Percentiles rank a stretch among this genome's conserved stretches.
Evolutionary conservation across 75 land plant species (phyloP).

Genomic region (Cupressus sempervirens): DNA sequence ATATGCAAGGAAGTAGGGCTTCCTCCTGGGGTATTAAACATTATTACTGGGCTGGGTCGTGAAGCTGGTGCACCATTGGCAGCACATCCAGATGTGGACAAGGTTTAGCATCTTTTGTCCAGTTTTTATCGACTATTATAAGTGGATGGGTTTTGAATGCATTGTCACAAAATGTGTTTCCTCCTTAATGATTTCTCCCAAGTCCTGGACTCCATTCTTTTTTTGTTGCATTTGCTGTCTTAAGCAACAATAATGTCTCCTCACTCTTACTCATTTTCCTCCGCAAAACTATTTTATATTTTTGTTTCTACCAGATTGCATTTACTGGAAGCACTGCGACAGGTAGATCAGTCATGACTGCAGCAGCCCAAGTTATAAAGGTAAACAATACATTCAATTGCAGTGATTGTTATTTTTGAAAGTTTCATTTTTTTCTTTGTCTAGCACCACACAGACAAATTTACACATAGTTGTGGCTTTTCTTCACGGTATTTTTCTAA

Average conservation of each 20-base stretch:
- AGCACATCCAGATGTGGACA: conserved; percentile 84
- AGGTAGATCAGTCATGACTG: conserved; percentile 85
- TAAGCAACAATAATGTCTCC: neutral
- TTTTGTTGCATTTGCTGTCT: conserved; percentile 1
- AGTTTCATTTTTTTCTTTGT: neutral
- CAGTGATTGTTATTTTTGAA: neutral
- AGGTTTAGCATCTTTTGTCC: conserved; percentile 43
- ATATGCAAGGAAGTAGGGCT: conserved; percentile 85
- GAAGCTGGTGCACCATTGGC: conserved; percentile 98
- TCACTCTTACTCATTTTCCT: neutral
- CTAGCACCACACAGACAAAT: neutral
- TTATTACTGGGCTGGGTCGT: conserved; percentile 85
- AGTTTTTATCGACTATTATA: neutral
- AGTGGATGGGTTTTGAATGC: neutral
- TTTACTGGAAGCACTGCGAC: conserved; percentile 95
- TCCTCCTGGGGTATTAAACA: conserved; percentile 92
- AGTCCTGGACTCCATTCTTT: neutral
- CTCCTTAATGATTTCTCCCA: neutral
- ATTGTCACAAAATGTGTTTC: neutral
- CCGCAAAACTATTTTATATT: neutral
- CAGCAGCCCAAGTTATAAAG: conserved; percentile 91
- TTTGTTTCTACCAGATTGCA: conserved; percentile 54
- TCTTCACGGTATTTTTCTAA: neutral
- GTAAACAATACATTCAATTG: conserved; percentile 22
- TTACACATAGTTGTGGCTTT: neutral